phyloP scores from a whole-genome alignment of 257 asterid species.

The Nicotiana attenuata region DNA sequence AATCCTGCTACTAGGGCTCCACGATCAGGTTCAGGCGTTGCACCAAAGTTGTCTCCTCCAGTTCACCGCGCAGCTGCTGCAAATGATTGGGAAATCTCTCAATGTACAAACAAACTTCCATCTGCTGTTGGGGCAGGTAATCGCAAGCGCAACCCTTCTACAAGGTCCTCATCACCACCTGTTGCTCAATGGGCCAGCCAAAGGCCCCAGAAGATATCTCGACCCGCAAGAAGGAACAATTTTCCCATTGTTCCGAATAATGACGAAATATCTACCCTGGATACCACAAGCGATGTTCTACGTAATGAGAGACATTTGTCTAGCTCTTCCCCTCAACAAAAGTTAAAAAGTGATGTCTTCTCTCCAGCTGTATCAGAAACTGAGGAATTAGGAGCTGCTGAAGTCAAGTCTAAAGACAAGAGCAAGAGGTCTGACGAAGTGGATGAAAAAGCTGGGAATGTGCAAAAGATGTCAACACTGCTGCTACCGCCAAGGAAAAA shows the following conservation, averaged over 20 bases:
- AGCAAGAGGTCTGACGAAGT: slow-evolving; percentile 56
- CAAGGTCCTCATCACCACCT: slow-evolving; percentile 81
- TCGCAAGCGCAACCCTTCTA: slow-evolving; percentile 70
- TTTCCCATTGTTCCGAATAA: slow-evolving; percentile 60
- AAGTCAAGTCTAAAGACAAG: slow-evolving; percentile 57
- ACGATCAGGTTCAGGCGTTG: slow-evolving; percentile 62
- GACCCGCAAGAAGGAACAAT: slow-evolving; percentile 79
- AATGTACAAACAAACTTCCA: slow-evolving; percentile 60
- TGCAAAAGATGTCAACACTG: slow-evolving; percentile 73
- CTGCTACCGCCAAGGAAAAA: slow-evolving; percentile 79
- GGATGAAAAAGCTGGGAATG: slow-evolving; percentile 60
- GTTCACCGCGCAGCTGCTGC: slow-evolving; percentile 48
- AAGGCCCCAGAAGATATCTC: slow-evolving; percentile 76
- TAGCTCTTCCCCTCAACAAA: slow-evolving; percentile 68
- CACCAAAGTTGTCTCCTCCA: slow-evolving; percentile 62
- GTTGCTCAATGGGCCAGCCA: slow-evolving; percentile 77
- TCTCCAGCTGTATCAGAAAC: slow-evolving; percentile 77
- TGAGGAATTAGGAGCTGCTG: slow-evolving; percentile 82
- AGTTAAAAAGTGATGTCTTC: slow-evolving; percentile 55
- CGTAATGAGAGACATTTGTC: slow-evolving; percentile 55
- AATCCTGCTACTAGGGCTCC: slow-evolving; percentile 69
- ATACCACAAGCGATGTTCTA: slow-evolving; percentile 37
- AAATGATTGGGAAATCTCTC: slow-evolving; percentile 84
- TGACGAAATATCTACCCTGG: slow-evolving; percentile 49
- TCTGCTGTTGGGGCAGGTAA: slow-evolving; percentile 51